These are phyloP conservation scores for Rhodocollybia butyracea DNA, from an alignment of 768 basidiomycete species.

Conservation along the genomic window DNA sequence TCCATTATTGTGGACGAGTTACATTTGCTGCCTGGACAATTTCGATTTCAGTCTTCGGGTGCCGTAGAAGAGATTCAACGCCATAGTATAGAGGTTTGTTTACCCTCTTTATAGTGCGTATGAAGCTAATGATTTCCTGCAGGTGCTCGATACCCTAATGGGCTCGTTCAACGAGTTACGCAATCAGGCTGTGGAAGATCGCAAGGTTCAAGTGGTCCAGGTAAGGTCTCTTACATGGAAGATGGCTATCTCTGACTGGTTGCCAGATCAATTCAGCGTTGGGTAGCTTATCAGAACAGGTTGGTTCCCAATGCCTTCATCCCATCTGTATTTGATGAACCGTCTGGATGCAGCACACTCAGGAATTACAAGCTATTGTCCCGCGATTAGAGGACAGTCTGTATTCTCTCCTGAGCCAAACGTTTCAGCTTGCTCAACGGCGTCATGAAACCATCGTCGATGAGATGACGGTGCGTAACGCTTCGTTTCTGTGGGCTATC, in stretches of 20 bases:
- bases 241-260: background rate
- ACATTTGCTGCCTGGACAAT: conserved; percentile 11
- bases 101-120: conserved; percentile 4
- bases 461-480: background rate
- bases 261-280: conserved; percentile 2
- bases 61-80: conserved; percentile 3
- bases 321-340: background rate
- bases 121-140: background rate
- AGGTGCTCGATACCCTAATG: background rate
- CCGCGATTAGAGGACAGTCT: background rate
- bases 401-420: background rate
- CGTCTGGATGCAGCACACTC: background rate
- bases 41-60: conserved; percentile 11
- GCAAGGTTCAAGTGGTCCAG: background rate
- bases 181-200: background rate
- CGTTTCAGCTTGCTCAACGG: background rate
- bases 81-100: background rate
- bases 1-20: conserved; percentile 7
- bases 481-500: background rate
- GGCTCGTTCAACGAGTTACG: background rate
- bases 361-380: background rate
- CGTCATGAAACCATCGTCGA: background rate
- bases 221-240: background rate
- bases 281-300: background rate
- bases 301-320: background rate